These are phyloP conservation scores for Schizochytrium sp. DNA, from an alignment of 108 stramenopile species.

Conservation along the genomic window DNA sequence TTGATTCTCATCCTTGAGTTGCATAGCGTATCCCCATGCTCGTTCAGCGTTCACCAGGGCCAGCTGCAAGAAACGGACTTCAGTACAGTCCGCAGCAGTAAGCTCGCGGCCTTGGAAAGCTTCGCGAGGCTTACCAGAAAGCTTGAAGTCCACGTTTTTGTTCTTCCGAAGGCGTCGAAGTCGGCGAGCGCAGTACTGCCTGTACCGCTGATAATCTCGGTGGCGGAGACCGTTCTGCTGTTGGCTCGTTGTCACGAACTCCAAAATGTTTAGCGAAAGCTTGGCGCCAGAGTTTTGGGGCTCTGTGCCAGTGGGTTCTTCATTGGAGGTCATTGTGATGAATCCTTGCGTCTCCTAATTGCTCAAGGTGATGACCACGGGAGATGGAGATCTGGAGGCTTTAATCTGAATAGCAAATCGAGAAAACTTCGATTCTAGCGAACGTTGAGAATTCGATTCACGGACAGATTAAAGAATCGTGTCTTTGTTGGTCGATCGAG, in stretches of 20 bases:
- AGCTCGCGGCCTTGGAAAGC: background rate
- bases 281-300: background rate
- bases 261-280: constrained; percentile 11
- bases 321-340: background rate
- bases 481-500: too few species aligned
- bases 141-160: constrained; percentile 5
- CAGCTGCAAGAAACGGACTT: constrained; percentile 24
- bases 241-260: background rate
- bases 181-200: constrained; percentile 58
- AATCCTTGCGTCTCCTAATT: background rate
- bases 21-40: constrained; percentile 58
- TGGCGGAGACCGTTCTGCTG: constrained; percentile 61
- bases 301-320: background rate
- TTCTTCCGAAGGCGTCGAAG: constrained; percentile 57
- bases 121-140: background rate
- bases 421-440: too few species aligned
- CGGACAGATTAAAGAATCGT: too few species aligned
- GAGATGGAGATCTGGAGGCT: too few species aligned
- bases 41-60: constrained; percentile 61
- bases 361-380: background rate
- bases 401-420: too few species aligned
- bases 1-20: constrained; percentile 61
- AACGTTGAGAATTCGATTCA: too few species aligned
- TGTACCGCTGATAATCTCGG: constrained; percentile 47
- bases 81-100: background rate